phyloP scores from a whole-genome alignment of 306 rosid genomes.

The Cotoneaster glaucophyllus region DNA sequence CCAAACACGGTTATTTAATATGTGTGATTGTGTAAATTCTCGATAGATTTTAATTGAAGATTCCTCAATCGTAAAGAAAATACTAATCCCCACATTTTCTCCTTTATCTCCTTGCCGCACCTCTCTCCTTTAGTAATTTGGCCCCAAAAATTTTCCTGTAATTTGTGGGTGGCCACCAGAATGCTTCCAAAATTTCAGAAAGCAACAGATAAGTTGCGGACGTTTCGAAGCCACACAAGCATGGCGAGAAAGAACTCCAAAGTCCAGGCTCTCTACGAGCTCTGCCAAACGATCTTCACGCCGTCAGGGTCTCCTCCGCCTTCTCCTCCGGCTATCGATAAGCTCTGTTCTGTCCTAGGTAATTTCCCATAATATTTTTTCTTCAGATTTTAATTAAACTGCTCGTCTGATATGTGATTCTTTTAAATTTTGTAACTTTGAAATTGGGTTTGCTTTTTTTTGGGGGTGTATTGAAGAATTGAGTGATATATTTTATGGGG shows the following conservation, averaged over 20 bases:
- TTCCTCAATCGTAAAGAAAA: too few species aligned
- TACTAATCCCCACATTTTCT: too few species aligned
- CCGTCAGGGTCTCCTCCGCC: conserved; percentile 44
- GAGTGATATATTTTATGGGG: neutral
- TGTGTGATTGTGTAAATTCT: too few species aligned
- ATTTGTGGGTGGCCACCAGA: neutral
- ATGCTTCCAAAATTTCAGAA: conserved; percentile 37
- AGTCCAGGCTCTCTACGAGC: conserved; percentile 61
- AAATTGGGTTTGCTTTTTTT: neutral
- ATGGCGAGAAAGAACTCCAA: conserved; percentile 50
- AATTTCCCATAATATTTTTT: conserved; percentile 7
- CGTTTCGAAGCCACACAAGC: conserved; percentile 30
- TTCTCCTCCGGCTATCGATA: conserved; percentile 39
- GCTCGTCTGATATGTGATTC: neutral
- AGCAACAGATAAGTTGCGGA: conserved; percentile 35
- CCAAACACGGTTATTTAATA: too few species aligned
- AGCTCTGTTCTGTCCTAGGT: conserved; percentile 69
- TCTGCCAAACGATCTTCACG: conserved; percentile 52
- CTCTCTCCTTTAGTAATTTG: too few species aligned
- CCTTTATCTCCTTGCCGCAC: too few species aligned
- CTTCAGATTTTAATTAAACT: neutral
- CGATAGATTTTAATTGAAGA: too few species aligned
- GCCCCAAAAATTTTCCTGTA: neutral
- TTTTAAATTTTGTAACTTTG: neutral
- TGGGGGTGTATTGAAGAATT: neutral